These are phyloP conservation scores for Cyberlindnera maritima DNA, from an alignment of 805 yeast genomes.

Conservation along the genomic window DNA sequence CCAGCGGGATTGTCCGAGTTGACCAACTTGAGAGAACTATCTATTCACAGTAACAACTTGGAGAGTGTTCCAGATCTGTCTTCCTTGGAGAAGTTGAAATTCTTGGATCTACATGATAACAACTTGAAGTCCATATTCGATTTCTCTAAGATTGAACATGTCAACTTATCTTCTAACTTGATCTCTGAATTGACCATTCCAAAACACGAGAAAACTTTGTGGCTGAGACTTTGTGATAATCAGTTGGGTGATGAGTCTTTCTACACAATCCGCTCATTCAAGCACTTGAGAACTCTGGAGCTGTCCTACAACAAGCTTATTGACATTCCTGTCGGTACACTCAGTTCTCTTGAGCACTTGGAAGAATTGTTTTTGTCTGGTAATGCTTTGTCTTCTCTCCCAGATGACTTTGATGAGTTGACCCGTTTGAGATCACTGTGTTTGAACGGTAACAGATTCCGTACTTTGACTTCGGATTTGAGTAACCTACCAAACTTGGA, in stretches of 20 bases:
- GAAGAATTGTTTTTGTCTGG: constrained; percentile 78
- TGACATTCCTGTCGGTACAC: constrained; percentile 77
- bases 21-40: constrained; percentile 58
- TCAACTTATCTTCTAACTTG: constrained; percentile 75
- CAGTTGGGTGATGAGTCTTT: constrained; percentile 76
- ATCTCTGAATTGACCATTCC: constrained; percentile 36
- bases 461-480: constrained; percentile 85
- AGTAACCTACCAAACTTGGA: constrained; percentile 61
- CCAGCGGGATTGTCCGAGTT: constrained; percentile 65
- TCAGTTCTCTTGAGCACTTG: constrained; percentile 53
- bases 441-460: constrained; percentile 81
- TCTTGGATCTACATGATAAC: constrained; percentile 80
- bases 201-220: constrained; percentile 35
- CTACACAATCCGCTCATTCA: constrained; percentile 58
- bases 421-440: constrained; percentile 56
- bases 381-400: constrained; percentile 71
- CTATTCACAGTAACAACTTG: constrained; percentile 72
- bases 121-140: constrained; percentile 68
- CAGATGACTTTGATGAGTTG: constrained; percentile 75
- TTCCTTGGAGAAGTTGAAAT: constrained; percentile 52
- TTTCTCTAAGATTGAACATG: constrained; percentile 35
- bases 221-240: constrained; percentile 76
- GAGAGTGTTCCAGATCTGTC: constrained; percentile 70
- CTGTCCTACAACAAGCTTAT: constrained; percentile 79
- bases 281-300: constrained; percentile 61